Evolutionary conservation across 345 rosid species (phyloP).

Genomic region (Dipteronia sinensis): DNA sequence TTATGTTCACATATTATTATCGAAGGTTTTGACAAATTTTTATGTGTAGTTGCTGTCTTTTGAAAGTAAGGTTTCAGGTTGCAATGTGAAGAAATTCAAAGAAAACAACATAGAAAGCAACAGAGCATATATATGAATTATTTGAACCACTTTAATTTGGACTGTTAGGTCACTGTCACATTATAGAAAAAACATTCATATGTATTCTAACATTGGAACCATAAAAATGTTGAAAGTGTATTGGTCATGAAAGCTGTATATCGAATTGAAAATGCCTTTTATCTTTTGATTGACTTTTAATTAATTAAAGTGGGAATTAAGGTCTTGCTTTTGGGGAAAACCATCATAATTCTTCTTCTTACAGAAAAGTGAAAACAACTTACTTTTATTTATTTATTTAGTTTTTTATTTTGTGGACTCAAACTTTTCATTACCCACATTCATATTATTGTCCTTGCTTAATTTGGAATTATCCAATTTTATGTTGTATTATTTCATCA

Average conservation of each 20-base stretch:
- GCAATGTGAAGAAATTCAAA: neutral
- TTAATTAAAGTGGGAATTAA: constrained; percentile 1
- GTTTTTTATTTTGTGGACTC: constrained; percentile 20
- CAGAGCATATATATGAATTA: neutral
- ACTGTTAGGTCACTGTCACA: constrained; percentile 21
- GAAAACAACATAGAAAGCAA: neutral
- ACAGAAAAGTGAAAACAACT: constrained; percentile 9
- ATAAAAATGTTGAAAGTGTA: constrained; percentile 8
- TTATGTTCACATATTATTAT: no score
- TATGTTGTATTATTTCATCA: constrained; percentile 21
- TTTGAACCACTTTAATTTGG: constrained; percentile 10
- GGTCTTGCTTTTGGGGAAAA: neutral
- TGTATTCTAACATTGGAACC: neutral
- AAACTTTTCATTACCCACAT: constrained; percentile 12
- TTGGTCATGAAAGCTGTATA: constrained; percentile 2
- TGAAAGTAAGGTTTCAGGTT: neutral
- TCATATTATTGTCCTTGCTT: neutral
- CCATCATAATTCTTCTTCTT: neutral
- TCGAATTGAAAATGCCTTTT: neutral
- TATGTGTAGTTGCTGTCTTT: neutral
- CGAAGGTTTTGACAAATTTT: no score
- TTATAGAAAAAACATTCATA: neutral
- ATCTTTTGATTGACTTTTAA: constrained; percentile 9
- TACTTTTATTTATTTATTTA: constrained; percentile 13
- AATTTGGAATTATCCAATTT: neutral